Evolutionary conservation across 2,329 filamentous ascomycete species (phyloP).

Genomic region (Cryphonectria naterciae): DNA sequence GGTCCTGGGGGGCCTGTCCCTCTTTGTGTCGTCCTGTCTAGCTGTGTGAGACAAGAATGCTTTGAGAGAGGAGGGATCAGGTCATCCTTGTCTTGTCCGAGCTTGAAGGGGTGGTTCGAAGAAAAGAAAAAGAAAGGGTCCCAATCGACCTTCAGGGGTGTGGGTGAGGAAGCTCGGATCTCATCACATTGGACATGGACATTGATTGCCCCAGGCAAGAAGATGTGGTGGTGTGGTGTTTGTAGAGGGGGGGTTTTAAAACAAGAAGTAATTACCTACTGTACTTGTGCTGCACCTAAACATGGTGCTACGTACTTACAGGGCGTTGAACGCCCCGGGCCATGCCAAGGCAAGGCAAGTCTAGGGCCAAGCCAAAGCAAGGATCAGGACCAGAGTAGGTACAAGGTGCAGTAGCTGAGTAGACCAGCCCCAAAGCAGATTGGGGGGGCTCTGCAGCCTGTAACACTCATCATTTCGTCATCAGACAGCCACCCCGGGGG

Average conservation of each 20-base stretch:
- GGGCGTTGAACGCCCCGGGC: no score
- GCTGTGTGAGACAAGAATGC: neutral
- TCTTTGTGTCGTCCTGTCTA: neutral
- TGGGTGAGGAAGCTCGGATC: slow-evolving; percentile 1
- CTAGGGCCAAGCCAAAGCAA: neutral
- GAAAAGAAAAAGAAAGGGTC: neutral
- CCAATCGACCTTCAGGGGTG: neutral
- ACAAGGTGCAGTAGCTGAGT: neutral
- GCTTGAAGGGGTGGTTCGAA: neutral
- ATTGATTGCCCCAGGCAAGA: neutral
- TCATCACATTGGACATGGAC: neutral
- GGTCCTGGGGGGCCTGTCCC: neutral
- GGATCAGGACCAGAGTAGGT: neutral
- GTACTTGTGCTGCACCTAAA: no score
- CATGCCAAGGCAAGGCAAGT: neutral
- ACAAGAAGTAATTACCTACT: no score
- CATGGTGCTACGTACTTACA: no score
- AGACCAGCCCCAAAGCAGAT: neutral
- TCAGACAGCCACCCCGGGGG: neutral
- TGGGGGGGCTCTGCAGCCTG: neutral
- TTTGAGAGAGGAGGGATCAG: neutral
- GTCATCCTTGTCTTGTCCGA: neutral
- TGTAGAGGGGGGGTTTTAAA: neutral
- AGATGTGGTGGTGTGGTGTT: neutral
- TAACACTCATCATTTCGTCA: slow-evolving; percentile 4